Percentiles rank a stretch among this genome's conserved stretches.
Evolutionary conservation across 2,329 filamentous ascomycete species (phyloP).

Genomic region (Rhynchosporium secalis): DNA sequence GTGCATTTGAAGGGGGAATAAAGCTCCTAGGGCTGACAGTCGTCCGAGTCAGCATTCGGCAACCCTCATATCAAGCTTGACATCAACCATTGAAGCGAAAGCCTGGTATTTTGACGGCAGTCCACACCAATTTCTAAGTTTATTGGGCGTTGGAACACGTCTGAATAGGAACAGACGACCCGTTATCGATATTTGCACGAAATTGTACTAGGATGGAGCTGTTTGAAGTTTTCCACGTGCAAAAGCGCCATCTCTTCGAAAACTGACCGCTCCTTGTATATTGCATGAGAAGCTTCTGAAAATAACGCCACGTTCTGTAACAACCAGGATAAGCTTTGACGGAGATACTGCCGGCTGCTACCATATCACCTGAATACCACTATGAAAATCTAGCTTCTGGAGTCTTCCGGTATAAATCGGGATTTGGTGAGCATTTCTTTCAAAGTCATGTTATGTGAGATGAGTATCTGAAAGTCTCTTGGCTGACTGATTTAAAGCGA

Average conservation of each 20-base stretch:
- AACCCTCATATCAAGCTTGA: neutral
- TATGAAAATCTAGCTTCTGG: neutral
- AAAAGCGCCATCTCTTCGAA: neutral
- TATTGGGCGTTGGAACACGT: neutral
- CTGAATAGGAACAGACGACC: slow-evolving; percentile 5
- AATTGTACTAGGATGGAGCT: neutral
- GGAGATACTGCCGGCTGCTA: slow-evolving; percentile 2
- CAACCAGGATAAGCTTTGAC: neutral
- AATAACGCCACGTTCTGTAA: neutral
- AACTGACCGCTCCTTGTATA: neutral
- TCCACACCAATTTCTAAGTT: neutral
- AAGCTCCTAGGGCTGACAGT: slow-evolving; percentile 6
- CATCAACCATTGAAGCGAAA: neutral
- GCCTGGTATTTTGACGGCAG: neutral
- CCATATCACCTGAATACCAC: neutral
- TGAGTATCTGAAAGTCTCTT: neutral
- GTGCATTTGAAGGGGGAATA: neutral
- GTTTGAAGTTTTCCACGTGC: neutral
- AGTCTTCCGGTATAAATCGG: neutral
- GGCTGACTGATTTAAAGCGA: neutral
- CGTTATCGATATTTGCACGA: neutral
- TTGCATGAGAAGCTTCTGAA: neutral
- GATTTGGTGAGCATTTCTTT: neutral
- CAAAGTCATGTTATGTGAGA: neutral
- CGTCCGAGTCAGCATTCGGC: neutral